Evolutionary conservation across 345 rosid species (phyloP).

Genomic region (Trapa bicornis): DNA sequence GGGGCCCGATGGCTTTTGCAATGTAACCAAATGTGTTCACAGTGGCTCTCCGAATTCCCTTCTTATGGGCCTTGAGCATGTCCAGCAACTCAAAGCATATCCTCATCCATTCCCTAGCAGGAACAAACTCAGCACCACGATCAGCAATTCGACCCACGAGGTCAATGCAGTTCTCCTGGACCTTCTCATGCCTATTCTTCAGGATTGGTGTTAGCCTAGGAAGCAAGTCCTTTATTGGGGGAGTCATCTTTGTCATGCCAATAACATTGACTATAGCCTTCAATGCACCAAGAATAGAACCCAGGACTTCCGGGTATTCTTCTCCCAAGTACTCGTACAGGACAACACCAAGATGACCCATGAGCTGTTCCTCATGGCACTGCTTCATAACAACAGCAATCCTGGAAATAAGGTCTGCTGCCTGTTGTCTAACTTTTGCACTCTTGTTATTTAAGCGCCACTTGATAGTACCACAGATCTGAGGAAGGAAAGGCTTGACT

Average conservation of each 20-base stretch:
- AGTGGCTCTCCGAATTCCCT: conserved; percentile 91
- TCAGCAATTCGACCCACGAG: conserved; percentile 99
- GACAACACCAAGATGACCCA: conserved; percentile 99
- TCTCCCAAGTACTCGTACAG: conserved; percentile 94
- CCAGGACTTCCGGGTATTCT: conserved; percentile 96
- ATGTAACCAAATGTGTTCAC: conserved; percentile 98
- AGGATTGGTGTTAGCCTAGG: conserved; percentile 93
- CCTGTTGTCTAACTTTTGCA: conserved; percentile 97
- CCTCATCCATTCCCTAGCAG: conserved; percentile 99
- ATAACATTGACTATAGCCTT: conserved; percentile 97
- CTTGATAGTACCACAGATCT: conserved; percentile 98
- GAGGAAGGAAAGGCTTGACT: conserved; percentile 97
- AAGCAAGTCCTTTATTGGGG: conserved; percentile 96
- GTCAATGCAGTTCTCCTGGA: conserved; percentile 96
- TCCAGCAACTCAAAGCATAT: conserved; percentile 97
- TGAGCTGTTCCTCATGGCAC: conserved; percentile 93
- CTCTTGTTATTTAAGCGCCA: conserved; percentile 99
- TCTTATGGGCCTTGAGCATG: conserved; percentile 99
- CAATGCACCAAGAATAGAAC: conserved; percentile 95
- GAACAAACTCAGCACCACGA: conserved; percentile 99
- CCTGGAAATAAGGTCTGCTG: conserved; percentile 94
- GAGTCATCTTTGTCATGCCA: conserved; percentile 99
- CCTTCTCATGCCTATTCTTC: conserved; percentile 98
- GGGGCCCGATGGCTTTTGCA: conserved; percentile 99
- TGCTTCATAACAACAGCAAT: conserved; percentile 98